Conservation (phyloP, 140 eudicot species). For the Anethum foeniculum region DNA sequence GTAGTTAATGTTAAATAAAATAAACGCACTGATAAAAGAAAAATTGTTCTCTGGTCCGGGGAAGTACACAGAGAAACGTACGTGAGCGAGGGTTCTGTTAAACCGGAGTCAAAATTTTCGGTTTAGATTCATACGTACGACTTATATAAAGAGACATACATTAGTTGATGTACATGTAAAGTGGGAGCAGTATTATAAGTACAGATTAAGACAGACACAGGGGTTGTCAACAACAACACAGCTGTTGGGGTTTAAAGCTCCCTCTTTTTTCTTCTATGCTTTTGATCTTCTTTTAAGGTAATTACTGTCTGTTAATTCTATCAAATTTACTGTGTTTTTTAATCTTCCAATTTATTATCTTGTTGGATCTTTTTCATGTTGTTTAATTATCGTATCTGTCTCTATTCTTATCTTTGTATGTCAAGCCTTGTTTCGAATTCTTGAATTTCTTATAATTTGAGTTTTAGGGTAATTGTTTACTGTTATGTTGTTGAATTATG, state of each 20-base stretch:
- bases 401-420: background rate
- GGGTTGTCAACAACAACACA: background rate
- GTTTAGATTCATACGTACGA: background rate
- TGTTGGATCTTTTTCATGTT: background rate
- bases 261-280: background rate
- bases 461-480: slow-evolving; percentile 5
- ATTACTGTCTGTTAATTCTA: too few relatives aligned
- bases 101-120: background rate
- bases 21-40: too few relatives aligned
- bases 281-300: background rate
- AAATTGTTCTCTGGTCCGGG: background rate
- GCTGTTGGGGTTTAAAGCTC: background rate
- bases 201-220: background rate
- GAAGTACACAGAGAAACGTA: background rate
- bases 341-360: background rate
- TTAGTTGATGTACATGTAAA: background rate
- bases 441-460: background rate
- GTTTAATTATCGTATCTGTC: background rate
- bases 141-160: background rate
- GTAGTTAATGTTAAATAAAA: too few relatives aligned
- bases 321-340: background rate
- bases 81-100: background rate
- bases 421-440: background rate
- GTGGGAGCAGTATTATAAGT: background rate
- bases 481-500: background rate